Base-by-base conservation (phyloP, 202 grass and related monocot species). In the Musa balbisiana region DNA sequence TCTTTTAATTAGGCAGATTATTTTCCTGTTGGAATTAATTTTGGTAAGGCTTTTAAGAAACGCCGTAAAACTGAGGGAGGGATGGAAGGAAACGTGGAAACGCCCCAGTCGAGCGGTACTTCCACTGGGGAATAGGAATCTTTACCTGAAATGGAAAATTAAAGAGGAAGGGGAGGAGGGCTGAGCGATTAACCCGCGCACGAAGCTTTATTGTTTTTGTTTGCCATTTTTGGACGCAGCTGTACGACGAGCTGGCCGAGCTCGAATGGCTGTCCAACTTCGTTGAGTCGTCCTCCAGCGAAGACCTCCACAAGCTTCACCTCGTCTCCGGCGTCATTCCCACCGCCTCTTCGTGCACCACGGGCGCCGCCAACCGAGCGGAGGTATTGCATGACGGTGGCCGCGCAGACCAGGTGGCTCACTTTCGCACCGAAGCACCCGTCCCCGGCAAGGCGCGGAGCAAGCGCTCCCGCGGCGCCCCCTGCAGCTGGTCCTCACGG, bases 191-290 rank as follows among this genome's bases (percentile, higher is more conserved):
- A 43, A 2, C 19, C 8, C 12, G 20, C 27, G 25, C 17, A 76
- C 14, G 54, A 25, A 10, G 11, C 64, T 62, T 72, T 11, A 69
- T 26, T 53, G 55, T 80, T 52, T 73, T 66, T 70, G 15, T 60
- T 3, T 64, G 52, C 50, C 53, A 75, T 69, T 62, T 75, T 69
- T 80, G 55, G 43, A 59, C 55, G 51, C 77, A 25, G 78, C 87
- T 92, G 90, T 87, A 90, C 68, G 93, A 92, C 55, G 85, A 89
- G 60, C 4, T 96, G 77, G 87, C 80, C 63, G 90, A 96, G 80
- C 80, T 96, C 26, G 93, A 96, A 87, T 96, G 90, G 93, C 78
- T 96, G 2, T 92, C 92, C 26, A 92, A 88, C 59, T 92, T 92
- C 72, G 87, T 88, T 72, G 87, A 79, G 50, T 80, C 80, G 1